Evolutionary conservation across 1,284 basidiomycete species (phyloP).

Genomic region (Cutaneotrichosporon sp.): DNA sequence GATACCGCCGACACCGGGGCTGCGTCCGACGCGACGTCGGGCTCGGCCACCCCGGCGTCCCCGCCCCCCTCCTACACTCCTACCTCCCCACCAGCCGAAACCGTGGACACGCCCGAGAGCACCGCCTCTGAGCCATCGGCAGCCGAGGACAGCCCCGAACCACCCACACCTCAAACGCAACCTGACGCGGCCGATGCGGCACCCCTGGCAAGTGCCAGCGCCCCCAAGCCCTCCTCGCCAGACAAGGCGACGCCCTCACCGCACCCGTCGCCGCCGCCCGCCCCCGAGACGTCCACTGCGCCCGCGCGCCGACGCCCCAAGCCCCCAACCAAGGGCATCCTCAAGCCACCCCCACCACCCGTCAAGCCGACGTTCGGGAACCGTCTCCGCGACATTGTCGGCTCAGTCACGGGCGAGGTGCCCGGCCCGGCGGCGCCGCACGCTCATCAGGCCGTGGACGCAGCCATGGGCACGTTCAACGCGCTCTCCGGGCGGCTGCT

Average conservation of each 20-base stretch:
- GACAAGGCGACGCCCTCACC: constrained; percentile 13
- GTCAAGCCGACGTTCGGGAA: constrained; percentile 49
- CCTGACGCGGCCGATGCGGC: neutral
- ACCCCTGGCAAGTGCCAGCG: neutral
- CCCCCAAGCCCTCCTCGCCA: neutral
- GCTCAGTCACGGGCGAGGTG: constrained; percentile 37
- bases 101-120: neutral
- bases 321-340: constrained; percentile 51
- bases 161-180: neutral
- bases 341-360: constrained; percentile 53
- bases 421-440: constrained; percentile 18
- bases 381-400: constrained; percentile 47
- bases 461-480: constrained; percentile 36
- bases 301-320: constrained; percentile 42
- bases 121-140: neutral
- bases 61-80: neutral
- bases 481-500: constrained; percentile 37
- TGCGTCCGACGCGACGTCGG: neutral
- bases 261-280: constrained; percentile 8
- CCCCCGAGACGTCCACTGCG: constrained; percentile 12
- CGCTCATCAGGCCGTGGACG: constrained; percentile 19
- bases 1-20: neutral
- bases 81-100: neutral
- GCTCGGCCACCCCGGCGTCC: neutral
- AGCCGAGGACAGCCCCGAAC: neutral